Percentiles rank a stretch among this genome's conserved stretches.
These are phyloP conservation scores for Nematodospora anomalae DNA, from an alignment of 1,139 yeast species.

Conservation along the genomic window DNA sequence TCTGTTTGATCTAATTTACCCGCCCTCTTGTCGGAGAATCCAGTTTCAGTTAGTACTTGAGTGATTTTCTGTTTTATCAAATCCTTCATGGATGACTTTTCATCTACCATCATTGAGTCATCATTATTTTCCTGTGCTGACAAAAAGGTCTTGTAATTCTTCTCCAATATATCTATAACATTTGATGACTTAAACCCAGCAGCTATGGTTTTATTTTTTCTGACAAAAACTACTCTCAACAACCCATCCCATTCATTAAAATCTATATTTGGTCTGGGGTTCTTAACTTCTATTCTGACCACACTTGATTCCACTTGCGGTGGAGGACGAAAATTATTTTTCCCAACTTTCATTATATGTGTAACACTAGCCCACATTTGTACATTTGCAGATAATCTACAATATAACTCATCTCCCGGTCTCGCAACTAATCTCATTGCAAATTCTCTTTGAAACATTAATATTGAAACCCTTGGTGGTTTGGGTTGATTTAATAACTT, in stretches of 20 bases:
- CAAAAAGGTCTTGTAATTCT: slow-evolving; percentile 79
- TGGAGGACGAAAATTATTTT: slow-evolving; percentile 95
- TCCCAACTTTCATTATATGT: slow-evolving; percentile 97
- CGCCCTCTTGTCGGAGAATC: slow-evolving; percentile 80
- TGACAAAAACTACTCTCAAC: slow-evolving; percentile 82
- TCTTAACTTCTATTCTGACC: slow-evolving; percentile 87
- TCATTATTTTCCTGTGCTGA: slow-evolving; percentile 55
- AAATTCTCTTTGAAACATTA: slow-evolving; percentile 97
- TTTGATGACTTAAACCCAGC: slow-evolving; percentile 89
- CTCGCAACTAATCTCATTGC: slow-evolving; percentile 90
- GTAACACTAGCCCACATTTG: slow-evolving; percentile 99
- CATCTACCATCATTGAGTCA: slow-evolving; percentile 57
- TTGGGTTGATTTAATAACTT: slow-evolving; percentile 85
- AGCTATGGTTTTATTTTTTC: slow-evolving; percentile 89
- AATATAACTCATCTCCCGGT: slow-evolving; percentile 91
- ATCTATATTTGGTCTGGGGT: slow-evolving; percentile 89
- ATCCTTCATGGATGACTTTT: slow-evolving; percentile 39
- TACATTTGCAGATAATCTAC: slow-evolving; percentile 91
- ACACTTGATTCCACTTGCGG: slow-evolving; percentile 98
- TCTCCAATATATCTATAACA: slow-evolving; percentile 81
- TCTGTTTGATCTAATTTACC: slow-evolving; percentile 95
- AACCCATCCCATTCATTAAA: slow-evolving; percentile 97
- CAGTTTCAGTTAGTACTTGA: slow-evolving; percentile 75
- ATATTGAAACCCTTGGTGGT: slow-evolving; percentile 92
- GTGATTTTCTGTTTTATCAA: slow-evolving; percentile 59